These are phyloP conservation scores for Ophiocytium majus DNA, from an alignment of 352 stramenopile species.

Conservation along the genomic window DNA sequence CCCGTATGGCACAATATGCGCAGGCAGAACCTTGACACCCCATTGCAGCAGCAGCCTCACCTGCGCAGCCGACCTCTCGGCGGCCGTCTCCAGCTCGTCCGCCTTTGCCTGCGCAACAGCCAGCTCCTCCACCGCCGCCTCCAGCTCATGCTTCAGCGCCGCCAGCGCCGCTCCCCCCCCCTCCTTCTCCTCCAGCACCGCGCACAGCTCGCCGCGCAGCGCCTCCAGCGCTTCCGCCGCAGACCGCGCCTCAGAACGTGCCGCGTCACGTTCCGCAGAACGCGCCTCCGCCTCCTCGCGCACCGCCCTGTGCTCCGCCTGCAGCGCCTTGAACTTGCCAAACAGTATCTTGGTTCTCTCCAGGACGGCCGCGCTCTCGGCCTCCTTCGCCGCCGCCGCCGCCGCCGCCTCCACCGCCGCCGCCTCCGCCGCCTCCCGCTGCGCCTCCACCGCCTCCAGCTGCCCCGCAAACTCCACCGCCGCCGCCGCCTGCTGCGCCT, in stretches of 20 bases:
- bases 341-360: neutral
- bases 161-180: neutral
- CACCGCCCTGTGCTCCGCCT: constrained; percentile 12
- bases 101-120: too few relatives aligned
- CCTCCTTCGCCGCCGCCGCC: constrained; percentile 14
- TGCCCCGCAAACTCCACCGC: neutral
- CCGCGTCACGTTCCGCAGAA: neutral
- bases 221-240: neutral
- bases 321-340: constrained; percentile 16
- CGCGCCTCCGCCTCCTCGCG: constrained; percentile 18
- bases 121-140: neutral
- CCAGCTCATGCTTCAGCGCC: neutral
- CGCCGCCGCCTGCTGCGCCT: neutral
- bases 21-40: too few relatives aligned
- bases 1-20: too few relatives aligned
- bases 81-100: neutral
- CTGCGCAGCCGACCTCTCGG: neutral
- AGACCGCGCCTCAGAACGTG: neutral
- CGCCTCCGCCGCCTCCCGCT: constrained; percentile 28
- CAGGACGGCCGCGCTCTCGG: constrained; percentile 10
- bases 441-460: neutral
- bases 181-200: neutral
- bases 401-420: constrained; percentile 6
- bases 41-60: too few relatives aligned
- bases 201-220: neutral